These are phyloP conservation scores for Helicosporidium sp. DNA, from an alignment of 139 green algal species.

Conservation along the genomic window DNA sequence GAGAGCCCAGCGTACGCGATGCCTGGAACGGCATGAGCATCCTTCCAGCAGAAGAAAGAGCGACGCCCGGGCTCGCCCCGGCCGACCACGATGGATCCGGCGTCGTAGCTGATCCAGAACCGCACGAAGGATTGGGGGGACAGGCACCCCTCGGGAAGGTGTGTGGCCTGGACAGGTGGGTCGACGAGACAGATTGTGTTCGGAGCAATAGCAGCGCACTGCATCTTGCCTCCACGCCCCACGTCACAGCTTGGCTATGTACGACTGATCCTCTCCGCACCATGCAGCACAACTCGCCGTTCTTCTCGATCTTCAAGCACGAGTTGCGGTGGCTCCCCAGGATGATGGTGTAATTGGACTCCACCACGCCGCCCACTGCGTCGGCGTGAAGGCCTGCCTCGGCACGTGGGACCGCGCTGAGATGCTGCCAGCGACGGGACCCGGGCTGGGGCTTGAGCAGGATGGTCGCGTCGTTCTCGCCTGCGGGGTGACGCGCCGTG, in stretches of 20 bases:
- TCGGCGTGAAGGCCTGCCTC: no score
- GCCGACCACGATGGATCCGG: slow-evolving; percentile 34
- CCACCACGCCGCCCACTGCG: background rate
- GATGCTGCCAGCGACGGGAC: slow-evolving; percentile 47
- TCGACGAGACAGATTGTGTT: background rate
- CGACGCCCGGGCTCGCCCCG: slow-evolving; percentile 15
- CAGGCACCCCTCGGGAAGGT: slow-evolving; percentile 11
- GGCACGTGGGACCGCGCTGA: background rate
- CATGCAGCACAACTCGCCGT: slow-evolving; percentile 24
- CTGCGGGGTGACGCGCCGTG: slow-evolving; percentile 10
- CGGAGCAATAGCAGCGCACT: background rate
- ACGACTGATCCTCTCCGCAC: background rate
- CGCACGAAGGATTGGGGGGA: slow-evolving; percentile 11
- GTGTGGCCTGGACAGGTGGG: slow-evolving; percentile 6
- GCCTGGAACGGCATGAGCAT: slow-evolving; percentile 17
- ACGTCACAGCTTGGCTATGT: no score
- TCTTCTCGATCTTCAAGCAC: slow-evolving; percentile 62
- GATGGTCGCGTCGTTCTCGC: slow-evolving; percentile 57
- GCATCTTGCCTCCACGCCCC: background rate
- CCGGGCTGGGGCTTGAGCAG: slow-evolving; percentile 47
- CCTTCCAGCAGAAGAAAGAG: slow-evolving; percentile 27
- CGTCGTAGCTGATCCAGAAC: slow-evolving; percentile 43
- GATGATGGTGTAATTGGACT: slow-evolving; percentile 68
- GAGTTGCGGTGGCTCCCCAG: slow-evolving; percentile 66
- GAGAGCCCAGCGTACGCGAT: slow-evolving; percentile 35